phyloP scores from a whole-genome alignment of 441 rosid species.

The Gossypium gossypioides region DNA sequence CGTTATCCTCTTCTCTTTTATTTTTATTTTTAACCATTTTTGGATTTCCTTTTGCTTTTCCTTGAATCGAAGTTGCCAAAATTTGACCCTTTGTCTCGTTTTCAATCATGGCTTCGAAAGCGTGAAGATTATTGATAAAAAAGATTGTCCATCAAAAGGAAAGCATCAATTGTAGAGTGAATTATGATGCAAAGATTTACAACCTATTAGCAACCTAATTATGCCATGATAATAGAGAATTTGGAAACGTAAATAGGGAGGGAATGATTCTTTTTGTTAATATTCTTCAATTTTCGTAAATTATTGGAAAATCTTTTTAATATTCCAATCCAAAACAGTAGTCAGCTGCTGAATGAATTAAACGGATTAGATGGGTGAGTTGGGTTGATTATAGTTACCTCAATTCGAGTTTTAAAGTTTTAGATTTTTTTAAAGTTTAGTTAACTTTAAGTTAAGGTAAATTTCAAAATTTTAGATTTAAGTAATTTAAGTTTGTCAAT shows the following conservation, averaged over 20 bases:
- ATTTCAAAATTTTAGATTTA: too few species aligned
- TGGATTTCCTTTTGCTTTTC: not conserved
- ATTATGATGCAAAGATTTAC: not conserved
- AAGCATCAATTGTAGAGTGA: not conserved
- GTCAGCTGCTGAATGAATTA: too few species aligned
- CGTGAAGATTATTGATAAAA: not conserved
- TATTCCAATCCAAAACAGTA: too few species aligned
- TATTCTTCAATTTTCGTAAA: too few species aligned
- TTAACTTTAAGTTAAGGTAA: too few species aligned
- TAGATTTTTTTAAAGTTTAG: too few species aligned
- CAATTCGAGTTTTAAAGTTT: too few species aligned
- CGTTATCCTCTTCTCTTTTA: not conserved
- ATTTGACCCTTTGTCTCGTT: not conserved
- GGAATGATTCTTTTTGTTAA: not conserved
- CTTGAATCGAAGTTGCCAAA: not conserved
- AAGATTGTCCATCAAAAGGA: not conserved
- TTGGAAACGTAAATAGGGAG: not conserved
- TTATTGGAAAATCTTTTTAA: too few species aligned
- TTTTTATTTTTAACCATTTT: not conserved
- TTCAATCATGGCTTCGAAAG: not conserved
- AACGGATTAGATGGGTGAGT: too few species aligned
- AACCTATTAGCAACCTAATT: not conserved
- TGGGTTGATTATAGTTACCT: too few species aligned
- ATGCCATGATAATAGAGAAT: not conserved
- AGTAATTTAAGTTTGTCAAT: too few species aligned